Evolutionary conservation across 2,329 filamentous ascomycete species (phyloP), one percentile per base, ranked within the genome.

Genomic region (Aspergillus pseudoterreus): DNA sequence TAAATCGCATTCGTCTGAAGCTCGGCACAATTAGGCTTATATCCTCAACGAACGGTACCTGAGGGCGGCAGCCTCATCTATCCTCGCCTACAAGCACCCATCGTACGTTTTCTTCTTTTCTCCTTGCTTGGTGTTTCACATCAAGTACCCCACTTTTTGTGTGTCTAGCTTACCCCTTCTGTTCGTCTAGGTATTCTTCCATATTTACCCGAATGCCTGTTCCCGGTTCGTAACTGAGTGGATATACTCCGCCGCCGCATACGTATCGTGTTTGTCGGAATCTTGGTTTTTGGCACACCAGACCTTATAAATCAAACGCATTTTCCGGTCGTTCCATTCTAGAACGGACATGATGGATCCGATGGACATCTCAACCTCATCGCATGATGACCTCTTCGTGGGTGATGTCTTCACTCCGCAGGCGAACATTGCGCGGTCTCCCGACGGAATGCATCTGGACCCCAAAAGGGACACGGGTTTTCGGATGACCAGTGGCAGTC

Each of bases 371-470:
- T 54, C 59, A 21, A 53, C 54, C 17, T 50, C 55, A 41, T 44
- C 47, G 12, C 62, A 64, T 33, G 70, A 71, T 17, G 70, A 72
- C 46, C 51, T 72, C 35, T 69, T 65, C 21, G 70, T 72, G 21
- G 64, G 61, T n/a, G 70, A 72, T 52, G 70, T 72, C 17, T 72
- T 72, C 52, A 67, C 59, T 45, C 65, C 69, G 22, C 70, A 72
- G 53, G 64, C 64, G 33, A 70, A 72, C 55, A 61, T 58, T 44
- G 57, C 58, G 49, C 65, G 63, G 32, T 53, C 62, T 43, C 56
- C 55, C 43, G 53, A 57, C 24, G 63, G 69, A 6, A 51, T 33
- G 19, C 45, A 53, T 33, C 47, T 59, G 49, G 47, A 57, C 58
- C 54, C 62, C 52, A 58, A 59, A 19, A 58, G 53, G 36, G 55